These are phyloP conservation scores for Boletellus sp. DNA, from an alignment of 768 basidiomycete genomes.

Conservation along the genomic window DNA sequence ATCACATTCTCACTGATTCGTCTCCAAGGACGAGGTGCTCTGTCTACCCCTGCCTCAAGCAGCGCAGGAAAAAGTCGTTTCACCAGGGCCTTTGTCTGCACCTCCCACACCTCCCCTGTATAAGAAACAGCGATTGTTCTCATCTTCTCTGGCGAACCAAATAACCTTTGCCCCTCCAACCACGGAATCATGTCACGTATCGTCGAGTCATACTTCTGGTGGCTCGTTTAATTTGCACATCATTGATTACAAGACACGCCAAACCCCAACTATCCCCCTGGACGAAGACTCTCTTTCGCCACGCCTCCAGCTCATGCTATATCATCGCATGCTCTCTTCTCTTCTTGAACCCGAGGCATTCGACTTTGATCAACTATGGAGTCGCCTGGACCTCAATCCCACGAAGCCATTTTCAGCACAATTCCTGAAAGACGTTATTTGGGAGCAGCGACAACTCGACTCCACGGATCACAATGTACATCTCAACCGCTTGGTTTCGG, in stretches of 20 bases:
- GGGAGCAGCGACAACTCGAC: conserved; percentile 18
- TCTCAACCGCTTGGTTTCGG: conserved; percentile 30
- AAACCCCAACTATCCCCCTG: conserved; percentile 44
- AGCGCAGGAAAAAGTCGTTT: background rate
- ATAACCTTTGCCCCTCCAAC: background rate
- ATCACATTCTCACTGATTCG: conserved; percentile 1
- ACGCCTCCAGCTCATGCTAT: conserved; percentile 74
- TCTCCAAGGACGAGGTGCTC: conserved; percentile 53
- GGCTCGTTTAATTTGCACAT: conserved; percentile 39
- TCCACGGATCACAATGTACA: conserved; percentile 19
- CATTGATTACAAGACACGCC: conserved; percentile 71
- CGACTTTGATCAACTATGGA: conserved; percentile 55
- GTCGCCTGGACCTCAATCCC: conserved; percentile 41
- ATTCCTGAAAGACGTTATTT: conserved; percentile 40
- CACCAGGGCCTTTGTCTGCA: background rate
- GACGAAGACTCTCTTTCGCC: conserved; percentile 56
- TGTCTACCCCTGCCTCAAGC: conserved; percentile 9
- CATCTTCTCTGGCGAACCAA: conserved; percentile 4
- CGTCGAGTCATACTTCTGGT: background rate
- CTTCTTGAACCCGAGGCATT: conserved; percentile 44
- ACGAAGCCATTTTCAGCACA: conserved; percentile 42
- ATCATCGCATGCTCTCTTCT: conserved; percentile 58
- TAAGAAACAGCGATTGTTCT: conserved; percentile 26
- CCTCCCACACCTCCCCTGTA: conserved; percentile 21
- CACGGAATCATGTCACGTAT: background rate